Conservation (phyloP, 164 flowering plant species). For the Protea cynaroides region DNA sequence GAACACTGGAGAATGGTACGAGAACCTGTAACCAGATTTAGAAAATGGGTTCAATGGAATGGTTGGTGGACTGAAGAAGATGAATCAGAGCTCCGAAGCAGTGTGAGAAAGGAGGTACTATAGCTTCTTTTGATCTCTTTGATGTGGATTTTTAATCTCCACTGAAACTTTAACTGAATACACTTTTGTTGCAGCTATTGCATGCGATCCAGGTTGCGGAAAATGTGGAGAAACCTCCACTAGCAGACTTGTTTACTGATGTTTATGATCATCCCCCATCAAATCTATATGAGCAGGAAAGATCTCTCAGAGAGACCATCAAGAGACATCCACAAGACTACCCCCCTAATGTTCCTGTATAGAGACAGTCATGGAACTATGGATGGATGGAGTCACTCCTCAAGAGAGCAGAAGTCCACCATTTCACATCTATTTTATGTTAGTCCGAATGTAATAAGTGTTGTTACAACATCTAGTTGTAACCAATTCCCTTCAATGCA, state of each 20-base stretch:
- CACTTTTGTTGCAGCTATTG: slow-evolving; percentile 32
- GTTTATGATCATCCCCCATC: slow-evolving; percentile 46
- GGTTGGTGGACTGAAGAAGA: slow-evolving; percentile 73
- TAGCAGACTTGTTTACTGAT: slow-evolving; percentile 51
- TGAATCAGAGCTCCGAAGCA: slow-evolving; percentile 54
- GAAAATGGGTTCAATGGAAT: slow-evolving; percentile 75
- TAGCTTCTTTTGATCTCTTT: slow-evolving; percentile 4
- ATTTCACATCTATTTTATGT: no score
- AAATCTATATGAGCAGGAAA: slow-evolving; percentile 58
- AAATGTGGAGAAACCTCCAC: slow-evolving; percentile 45
- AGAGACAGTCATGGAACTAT: slow-evolving; percentile 5
- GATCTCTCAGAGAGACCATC: slow-evolving; percentile 32
- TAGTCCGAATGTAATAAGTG: no score
- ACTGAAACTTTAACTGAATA: neutral
- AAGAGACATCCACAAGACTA: slow-evolving; percentile 44
- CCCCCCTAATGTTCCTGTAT: slow-evolving; percentile 44
- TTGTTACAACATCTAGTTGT: no score
- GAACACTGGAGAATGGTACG: slow-evolving; percentile 62
- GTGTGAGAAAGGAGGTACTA: slow-evolving; percentile 54
- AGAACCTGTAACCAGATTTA: slow-evolving; percentile 60
- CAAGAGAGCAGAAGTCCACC: no score
- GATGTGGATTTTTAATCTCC: neutral
- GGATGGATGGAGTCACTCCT: neutral
- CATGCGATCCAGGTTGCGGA: slow-evolving; percentile 62
- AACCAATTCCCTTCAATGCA: no score